Conservation (phyloP, 345 rosid species). For the Eucalyptus polyanthemos region DNA sequence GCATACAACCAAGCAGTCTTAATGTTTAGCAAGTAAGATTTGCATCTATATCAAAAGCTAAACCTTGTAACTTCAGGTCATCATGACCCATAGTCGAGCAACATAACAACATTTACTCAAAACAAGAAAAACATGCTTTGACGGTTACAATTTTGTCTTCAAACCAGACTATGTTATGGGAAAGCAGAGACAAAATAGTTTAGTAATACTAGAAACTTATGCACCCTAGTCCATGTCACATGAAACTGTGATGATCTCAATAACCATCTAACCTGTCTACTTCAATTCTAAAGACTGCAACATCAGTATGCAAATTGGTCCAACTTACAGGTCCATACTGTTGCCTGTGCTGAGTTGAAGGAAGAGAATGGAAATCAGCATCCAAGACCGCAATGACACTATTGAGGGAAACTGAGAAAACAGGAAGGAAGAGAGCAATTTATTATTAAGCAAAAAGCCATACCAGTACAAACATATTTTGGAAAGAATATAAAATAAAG, state of each 20-base stretch:
- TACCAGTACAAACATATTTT: background rate
- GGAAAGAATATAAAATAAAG: background rate
- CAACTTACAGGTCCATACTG: constrained; percentile 96
- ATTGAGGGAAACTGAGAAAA: constrained; percentile 77
- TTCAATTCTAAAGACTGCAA: background rate
- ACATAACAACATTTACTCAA: background rate
- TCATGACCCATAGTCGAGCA: background rate
- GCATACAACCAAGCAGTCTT: background rate
- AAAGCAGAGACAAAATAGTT: background rate
- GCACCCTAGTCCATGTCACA: background rate
- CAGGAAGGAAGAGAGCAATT: background rate
- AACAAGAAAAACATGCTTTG: background rate
- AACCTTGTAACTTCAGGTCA: background rate
- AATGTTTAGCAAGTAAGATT: background rate
- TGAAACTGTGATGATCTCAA: background rate
- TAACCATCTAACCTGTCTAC: background rate
- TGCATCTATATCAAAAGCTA: background rate
- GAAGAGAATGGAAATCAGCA: constrained; percentile 97
- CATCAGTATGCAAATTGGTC: background rate
- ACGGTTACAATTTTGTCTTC: background rate
- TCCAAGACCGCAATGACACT: constrained; percentile 98
- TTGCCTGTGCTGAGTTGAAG: constrained; percentile 88
- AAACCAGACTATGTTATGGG: background rate
- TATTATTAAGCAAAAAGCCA: background rate
- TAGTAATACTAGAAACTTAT: background rate